Base-by-base conservation (phyloP, 1,284 basidiomycete genomes). In the Vanrija humicola region DNA sequence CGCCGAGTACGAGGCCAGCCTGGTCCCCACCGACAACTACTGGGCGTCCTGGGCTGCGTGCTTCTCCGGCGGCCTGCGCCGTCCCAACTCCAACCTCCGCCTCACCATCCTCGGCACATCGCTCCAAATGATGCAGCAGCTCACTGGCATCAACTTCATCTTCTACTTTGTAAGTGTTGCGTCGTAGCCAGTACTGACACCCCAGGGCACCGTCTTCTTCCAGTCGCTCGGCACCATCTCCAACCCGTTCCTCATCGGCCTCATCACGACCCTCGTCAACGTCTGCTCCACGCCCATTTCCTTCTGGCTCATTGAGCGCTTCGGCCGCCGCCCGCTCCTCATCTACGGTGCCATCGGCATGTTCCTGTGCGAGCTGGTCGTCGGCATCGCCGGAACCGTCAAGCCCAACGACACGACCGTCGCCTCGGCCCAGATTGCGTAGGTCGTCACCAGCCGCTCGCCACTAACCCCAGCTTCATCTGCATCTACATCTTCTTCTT, bases 91-190 rank as follows among this genome's bases (percentile, higher is more conserved):
- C 72, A 81, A 87, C 68, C 79, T 82, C 57, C 81, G 87, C 69
- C 86, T 90, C 56, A 89, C 88, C 39, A 77, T 88, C 64, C 85
- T 88, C 28, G 90, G 89, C 65, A 77, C 72, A 43, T 71, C 72
- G 48, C 56, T 77, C 10, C 74, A 70, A 62, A 69, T 74, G 63
- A 77, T 77, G 83, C 88, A 90, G 77, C 88, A 92, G 77, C 83
- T 88, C 69, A 89, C 88, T 38, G 88, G 64, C 82, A 48, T 89
- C 82, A 91, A 91, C 82, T 90, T 90, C 77, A 89, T 90, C 79
- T 89, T 89, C 81, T 85, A 84, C 72, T 77, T 69, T 52, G 67
- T 66, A 21, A 52, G 65, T 58, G 7, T 5, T 23, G 4, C 18
- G 12, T 14, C 2, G 34, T 28, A 5, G 9, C 34, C 34, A 5